A percentile compares a stretch with the other conserved stretches of the same genome.
phyloP scores from a whole-genome alignment of 768 basidiomycete genomes.

The Tubosaeta brunneosetosa region DNA sequence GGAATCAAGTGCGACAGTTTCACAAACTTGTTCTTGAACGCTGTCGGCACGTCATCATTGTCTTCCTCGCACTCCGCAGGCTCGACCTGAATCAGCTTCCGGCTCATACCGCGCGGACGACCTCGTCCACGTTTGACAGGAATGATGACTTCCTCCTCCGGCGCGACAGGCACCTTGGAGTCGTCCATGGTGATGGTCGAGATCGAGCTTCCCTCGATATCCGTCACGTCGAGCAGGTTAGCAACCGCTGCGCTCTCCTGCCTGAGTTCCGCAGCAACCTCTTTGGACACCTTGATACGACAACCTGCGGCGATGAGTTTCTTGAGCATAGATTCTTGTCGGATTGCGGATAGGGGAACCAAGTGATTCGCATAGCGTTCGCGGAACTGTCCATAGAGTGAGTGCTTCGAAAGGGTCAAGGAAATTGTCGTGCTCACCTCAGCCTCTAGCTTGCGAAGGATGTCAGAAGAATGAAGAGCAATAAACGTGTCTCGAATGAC shows the following conservation, averaged over 20 bases:
- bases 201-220: conserved; percentile 33
- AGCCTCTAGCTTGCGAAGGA: conserved; percentile 62
- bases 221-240: conserved; percentile 36
- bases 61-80: not conserved
- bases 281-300: conserved; percentile 38
- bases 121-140: conserved; percentile 14
- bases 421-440: conserved; percentile 51
- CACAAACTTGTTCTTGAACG: conserved; percentile 58
- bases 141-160: not conserved
- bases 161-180: not conserved
- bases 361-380: conserved; percentile 74
- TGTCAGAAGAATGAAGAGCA: conserved; percentile 82
- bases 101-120: conserved; percentile 18
- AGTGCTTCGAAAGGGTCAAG: not conserved
- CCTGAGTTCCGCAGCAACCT: conserved; percentile 32
- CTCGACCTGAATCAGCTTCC: conserved; percentile 15
- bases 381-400: conserved; percentile 48
- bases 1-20: conserved; percentile 72
- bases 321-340: conserved; percentile 34
- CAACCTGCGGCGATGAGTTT: conserved; percentile 42
- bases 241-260: conserved; percentile 21
- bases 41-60: conserved; percentile 22
- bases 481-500: conserved; percentile 94
- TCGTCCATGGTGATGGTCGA: conserved; percentile 17
- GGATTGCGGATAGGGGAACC: conserved; percentile 52